Evolutionary conservation across 2,329 filamentous ascomycete genomes (phyloP), one percentile per base, ranked within the genome.

Genomic region (Venturia carpophila): DNA sequence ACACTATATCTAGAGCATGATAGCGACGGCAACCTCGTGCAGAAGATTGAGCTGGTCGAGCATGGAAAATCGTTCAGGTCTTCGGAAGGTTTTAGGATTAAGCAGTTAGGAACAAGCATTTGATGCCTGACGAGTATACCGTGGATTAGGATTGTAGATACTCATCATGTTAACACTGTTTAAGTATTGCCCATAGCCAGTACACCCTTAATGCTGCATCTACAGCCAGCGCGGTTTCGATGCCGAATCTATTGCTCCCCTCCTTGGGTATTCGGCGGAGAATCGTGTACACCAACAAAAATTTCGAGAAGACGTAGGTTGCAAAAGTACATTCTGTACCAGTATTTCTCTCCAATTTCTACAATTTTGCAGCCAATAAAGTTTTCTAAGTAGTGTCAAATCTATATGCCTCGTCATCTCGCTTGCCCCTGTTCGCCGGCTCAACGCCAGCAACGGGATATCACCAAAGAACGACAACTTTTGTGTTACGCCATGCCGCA

Each of bases 11-110:
- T 63, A 24, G 63, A 61, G 34, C 30, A 27, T 27, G 64, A 49
- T 27, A n/a, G 37, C 17, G 64, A 65, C 15, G 64, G 60, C 24
- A 37, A 39, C 21, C 55, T 30, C 13, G 64, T 65, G 19, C 56
- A 52, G 41, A 65, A 65, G 58, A 41, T 41, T 47, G 64, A 65
- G 47, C 24, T 65, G 34, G 60, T 63, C 15, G 64, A 64, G 56
- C 34, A 60, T 41, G 56, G 30, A 10, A 55, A 30, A 34, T 55
- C 15, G 49, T 27, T 27, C 15, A 27, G 49, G 15, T 30, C 21
- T 13, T 15, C 10, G 6, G 49, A 10, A 30, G 49, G 49, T 34
- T 2, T 55, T 13, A 9, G 49, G 24, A 55, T 10, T 21, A 15
- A 24, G 21, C 24, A 27, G 9, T 13, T 27, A 30, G 21, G 6